Base-by-base conservation (phyloP, 352 stramenopile genomes). In the Globisporangium splendens region DNA sequence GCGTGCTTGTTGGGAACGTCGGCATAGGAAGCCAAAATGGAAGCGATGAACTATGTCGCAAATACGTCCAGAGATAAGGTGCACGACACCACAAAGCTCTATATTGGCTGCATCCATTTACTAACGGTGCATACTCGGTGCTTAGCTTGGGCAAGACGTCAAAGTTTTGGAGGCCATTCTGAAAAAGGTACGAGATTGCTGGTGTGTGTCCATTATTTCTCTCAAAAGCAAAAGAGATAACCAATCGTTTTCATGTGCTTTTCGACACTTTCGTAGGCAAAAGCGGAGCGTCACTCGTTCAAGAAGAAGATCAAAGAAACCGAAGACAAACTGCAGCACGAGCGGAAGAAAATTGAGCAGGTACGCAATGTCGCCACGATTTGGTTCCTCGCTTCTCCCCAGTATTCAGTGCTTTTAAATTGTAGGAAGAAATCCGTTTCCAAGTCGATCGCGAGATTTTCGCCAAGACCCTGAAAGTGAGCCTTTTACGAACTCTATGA, bases 361-460 rank as follows among this genome's bases (percentile, higher is more conserved):
- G 79, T 87, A 21, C 13, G n/a, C n/a, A n/a, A n/a, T n/a, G n/a
- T n/a, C n/a, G 39, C 12, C 39, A 44, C 0, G 20, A 20, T 7
- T 14, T 22, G 13, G 39, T 1, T 46, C 14, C 46, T 18, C 21
- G 8, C 3, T 24, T n/a, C 6, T 4, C 38, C 13, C 20, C 17
- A 24, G 11, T 22, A n/a, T 56, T 17, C 8, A 41, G 13, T 33
- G 15, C n/a, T n/a, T n/a, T n/a, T n/a, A n/a, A n/a, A 17, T 13
- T 41, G 28, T 54, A 89, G 69, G 84, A 93, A 49, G 78, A 89
- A 49, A 70, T 91, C 49, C 79, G 82, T 0, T 91, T 88, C 61
- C 81, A 91, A 66, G 78, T 91, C 7, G 84, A 93, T 50, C 80
- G 83, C 24, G 84, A 91, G 62, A 91, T 93, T 52, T 93, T 93